Percentiles rank a stretch among this genome's conserved stretches.
Conservation (phyloP, 495 filamentous ascomycete species). For the Penicillium canariense region DNA sequence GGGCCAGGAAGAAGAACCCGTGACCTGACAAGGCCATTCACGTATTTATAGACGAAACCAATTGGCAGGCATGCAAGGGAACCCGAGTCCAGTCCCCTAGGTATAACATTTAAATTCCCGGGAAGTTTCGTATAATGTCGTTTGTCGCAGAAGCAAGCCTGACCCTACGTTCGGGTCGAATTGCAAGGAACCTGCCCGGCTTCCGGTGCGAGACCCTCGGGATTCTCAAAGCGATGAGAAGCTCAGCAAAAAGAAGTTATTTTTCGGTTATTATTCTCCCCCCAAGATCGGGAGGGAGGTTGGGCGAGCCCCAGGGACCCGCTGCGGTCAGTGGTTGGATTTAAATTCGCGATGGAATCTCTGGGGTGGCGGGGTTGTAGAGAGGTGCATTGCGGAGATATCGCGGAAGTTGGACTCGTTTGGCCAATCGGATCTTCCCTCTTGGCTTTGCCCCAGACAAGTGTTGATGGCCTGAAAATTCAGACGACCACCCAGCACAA, state of each 20-base stretch:
- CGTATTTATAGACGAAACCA: background rate
- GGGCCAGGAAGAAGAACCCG: background rate
- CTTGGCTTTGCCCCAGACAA: background rate
- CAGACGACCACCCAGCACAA: background rate
- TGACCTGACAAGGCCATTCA: background rate
- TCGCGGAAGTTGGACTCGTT: too few relatives aligned
- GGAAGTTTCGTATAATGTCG: background rate
- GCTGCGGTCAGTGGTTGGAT: background rate
- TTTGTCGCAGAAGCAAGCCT: background rate
- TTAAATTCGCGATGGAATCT: background rate
- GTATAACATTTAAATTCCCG: background rate
- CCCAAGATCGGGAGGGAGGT: background rate
- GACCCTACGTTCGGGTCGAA: slow-evolving; percentile 7
- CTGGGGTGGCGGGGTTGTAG: background rate
- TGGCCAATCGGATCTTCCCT: too few relatives aligned
- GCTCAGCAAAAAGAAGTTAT: slow-evolving; percentile 7
- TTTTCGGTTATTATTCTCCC: slow-evolving; percentile 6
- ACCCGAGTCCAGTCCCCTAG: too few relatives aligned
- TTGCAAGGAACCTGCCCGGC: slow-evolving; percentile 11
- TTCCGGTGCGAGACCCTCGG: slow-evolving; percentile 7
- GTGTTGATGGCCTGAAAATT: background rate
- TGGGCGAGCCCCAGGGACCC: background rate
- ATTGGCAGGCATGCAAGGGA: background rate
- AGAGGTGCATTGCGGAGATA: background rate
- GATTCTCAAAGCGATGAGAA: background rate